These are phyloP conservation scores for Coniochaeta prunicola DNA, from an alignment of 2,329 filamentous ascomycete genomes.

Conservation along the genomic window DNA sequence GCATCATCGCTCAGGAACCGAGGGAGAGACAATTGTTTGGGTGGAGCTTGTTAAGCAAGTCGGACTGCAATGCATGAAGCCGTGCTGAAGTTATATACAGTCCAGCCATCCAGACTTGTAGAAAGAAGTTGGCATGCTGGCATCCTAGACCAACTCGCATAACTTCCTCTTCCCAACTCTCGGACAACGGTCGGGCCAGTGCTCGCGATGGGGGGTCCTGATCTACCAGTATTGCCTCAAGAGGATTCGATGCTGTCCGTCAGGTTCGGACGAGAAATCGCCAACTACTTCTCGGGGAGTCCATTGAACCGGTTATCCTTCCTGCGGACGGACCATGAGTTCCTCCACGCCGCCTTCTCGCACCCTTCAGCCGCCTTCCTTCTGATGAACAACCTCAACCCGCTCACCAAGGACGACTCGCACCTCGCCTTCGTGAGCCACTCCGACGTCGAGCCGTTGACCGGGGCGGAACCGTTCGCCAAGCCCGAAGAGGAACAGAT, in stretches of 20 bases:
- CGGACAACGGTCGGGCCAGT: neutral
- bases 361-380: slow-evolving; percentile 66
- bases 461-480: slow-evolving; percentile 65
- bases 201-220: slow-evolving; percentile 13
- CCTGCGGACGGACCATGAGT: slow-evolving; percentile 62
- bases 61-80: too few species aligned
- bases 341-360: slow-evolving; percentile 59
- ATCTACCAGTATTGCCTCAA: slow-evolving; percentile 36
- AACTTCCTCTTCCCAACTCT: neutral
- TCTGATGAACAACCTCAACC: slow-evolving; percentile 70
- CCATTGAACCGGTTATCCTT: slow-evolving; percentile 76
- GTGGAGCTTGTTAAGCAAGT: too few species aligned
- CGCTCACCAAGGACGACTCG: slow-evolving; percentile 51
- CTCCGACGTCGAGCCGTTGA: slow-evolving; percentile 61
- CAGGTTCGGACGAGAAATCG: slow-evolving; percentile 71
- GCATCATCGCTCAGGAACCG: neutral
- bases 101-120: neutral
- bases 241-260: slow-evolving; percentile 62
- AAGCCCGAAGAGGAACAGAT: slow-evolving; percentile 66
- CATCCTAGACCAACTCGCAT: neutral
- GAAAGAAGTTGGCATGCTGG: neutral
- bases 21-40: too few species aligned
- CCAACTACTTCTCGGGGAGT: slow-evolving; percentile 78
- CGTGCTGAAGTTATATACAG: too few species aligned
- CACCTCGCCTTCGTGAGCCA: slow-evolving; percentile 62